phyloP scores from a whole-genome alignment of 345 rosid genomes.

The Populus davidiana region DNA sequence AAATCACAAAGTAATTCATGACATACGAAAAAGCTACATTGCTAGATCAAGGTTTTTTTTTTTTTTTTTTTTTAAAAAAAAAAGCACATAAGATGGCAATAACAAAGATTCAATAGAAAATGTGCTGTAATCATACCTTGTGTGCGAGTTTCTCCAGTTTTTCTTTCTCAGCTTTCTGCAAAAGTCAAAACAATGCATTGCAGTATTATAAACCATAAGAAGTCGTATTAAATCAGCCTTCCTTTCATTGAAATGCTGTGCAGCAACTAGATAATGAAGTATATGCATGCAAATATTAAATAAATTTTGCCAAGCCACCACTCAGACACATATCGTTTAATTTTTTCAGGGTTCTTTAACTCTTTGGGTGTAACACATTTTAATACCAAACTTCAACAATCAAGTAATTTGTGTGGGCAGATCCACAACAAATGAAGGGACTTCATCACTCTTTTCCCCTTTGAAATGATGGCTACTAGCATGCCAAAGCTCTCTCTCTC shows the following conservation, averaged over 20 bases:
- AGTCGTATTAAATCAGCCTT: not conserved
- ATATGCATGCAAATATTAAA: slow-evolving; percentile 1
- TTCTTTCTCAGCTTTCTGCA: slow-evolving; percentile 88
- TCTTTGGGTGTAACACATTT: not conserved
- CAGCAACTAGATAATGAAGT: not conserved
- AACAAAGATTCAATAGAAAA: not conserved
- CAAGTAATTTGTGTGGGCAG: too few relatives aligned
- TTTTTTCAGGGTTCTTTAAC: not conserved
- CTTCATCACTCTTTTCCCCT: too few relatives aligned
- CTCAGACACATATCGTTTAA: not conserved
- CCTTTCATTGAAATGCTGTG: not conserved
- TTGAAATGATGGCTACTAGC: too few relatives aligned
- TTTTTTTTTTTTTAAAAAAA: too few relatives aligned
- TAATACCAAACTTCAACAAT: not conserved
- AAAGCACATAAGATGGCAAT: not conserved
- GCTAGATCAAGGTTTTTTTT: too few relatives aligned
- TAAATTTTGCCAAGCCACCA: not conserved
- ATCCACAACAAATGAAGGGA: too few relatives aligned
- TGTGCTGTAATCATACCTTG: slow-evolving; percentile 46
- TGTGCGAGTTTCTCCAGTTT: slow-evolving; percentile 85
- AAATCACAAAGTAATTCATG: too few relatives aligned
- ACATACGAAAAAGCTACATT: too few relatives aligned
- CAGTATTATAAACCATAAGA: not conserved
- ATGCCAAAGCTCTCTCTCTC: not conserved
- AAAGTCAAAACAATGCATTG: slow-evolving; percentile 8